phyloP scores from a whole-genome alignment of 2,329 filamentous ascomycete species.

The Hypoxylon sp. region DNA sequence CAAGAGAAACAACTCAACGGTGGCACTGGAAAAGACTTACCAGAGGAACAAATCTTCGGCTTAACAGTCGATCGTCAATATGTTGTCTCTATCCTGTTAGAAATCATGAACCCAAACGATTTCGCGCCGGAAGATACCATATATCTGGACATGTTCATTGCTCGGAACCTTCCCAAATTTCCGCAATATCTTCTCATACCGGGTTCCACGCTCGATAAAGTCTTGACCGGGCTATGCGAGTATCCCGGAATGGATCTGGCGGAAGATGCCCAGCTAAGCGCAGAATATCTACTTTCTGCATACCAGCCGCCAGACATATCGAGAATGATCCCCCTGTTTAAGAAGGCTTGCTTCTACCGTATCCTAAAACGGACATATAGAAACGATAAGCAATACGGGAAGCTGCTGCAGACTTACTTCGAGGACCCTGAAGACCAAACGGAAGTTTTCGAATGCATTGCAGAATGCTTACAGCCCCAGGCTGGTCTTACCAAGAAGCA shows the following conservation, averaged over 20 bases:
- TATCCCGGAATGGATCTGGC: slow-evolving; percentile 84
- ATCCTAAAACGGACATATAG: slow-evolving; percentile 92
- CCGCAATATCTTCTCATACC: slow-evolving; percentile 94
- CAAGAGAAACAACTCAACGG: slow-evolving; percentile 72
- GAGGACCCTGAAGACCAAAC: slow-evolving; percentile 84
- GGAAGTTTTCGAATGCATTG: slow-evolving; percentile 82
- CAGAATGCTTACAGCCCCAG: slow-evolving; percentile 76
- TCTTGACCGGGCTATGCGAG: slow-evolving; percentile 85
- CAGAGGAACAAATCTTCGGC: slow-evolving; percentile 75
- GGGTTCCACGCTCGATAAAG: slow-evolving; percentile 84
- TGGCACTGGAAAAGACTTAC: slow-evolving; percentile 63
- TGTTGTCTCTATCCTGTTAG: slow-evolving; percentile 88
- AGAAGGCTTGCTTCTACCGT: slow-evolving; percentile 85
- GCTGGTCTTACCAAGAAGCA: slow-evolving; percentile 77
- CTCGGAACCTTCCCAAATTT: slow-evolving; percentile 94
- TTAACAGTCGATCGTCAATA: slow-evolving; percentile 90
- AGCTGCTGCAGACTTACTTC: slow-evolving; percentile 84
- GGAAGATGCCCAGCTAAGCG: slow-evolving; percentile 96
- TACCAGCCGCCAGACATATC: slow-evolving; percentile 90
- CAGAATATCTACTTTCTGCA: slow-evolving; percentile 92
- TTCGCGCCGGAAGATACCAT: slow-evolving; percentile 87
- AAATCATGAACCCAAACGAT: slow-evolving; percentile 84
- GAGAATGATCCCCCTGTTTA: slow-evolving; percentile 81
- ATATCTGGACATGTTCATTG: slow-evolving; percentile 98
- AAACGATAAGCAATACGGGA: slow-evolving; percentile 81